phyloP scores from a whole-genome alignment of 2,329 filamentous ascomycete species.

The Paraphaeosphaeria minitans region DNA sequence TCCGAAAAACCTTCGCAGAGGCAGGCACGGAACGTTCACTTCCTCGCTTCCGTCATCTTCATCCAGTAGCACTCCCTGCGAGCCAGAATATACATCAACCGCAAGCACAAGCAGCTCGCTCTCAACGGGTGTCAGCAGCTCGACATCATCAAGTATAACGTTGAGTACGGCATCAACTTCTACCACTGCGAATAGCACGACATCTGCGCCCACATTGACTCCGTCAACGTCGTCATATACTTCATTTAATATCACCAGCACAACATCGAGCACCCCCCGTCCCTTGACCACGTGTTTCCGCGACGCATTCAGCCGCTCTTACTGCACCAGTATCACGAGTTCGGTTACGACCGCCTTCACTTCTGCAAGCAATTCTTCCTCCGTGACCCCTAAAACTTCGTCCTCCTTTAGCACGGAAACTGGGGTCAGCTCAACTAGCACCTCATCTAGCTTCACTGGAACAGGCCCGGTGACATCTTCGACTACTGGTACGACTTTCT shows the following conservation, averaged over 20 bases:
- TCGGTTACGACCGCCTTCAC: not conserved
- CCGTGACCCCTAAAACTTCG: not conserved
- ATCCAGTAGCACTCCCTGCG: not conserved
- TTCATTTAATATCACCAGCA: not conserved
- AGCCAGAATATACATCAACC: not conserved
- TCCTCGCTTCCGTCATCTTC: constrained; percentile 4
- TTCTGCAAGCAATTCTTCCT: not conserved
- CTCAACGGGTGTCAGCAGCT: not conserved
- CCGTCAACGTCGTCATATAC: not conserved
- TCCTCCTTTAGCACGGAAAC: not conserved
- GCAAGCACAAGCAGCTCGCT: not conserved
- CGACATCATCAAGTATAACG: not conserved
- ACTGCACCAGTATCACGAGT: not conserved
- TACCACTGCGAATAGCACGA: not conserved
- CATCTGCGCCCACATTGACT: not conserved
- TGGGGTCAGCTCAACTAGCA: not conserved
- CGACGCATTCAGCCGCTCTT: constrained; percentile 2
- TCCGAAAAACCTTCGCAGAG: constrained; percentile 10
- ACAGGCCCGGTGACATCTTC: not conserved
- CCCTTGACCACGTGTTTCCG: constrained; percentile 2
- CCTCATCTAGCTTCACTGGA: not conserved
- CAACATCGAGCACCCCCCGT: not conserved
- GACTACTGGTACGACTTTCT: not conserved
- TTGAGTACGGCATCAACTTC: not conserved
- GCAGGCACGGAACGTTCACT: not conserved